Evolutionary conservation across 164 flowering plant species (phyloP), one percentile per base, ranked within the genome.

Genomic region (Tetrastigma voinierianum): DNA sequence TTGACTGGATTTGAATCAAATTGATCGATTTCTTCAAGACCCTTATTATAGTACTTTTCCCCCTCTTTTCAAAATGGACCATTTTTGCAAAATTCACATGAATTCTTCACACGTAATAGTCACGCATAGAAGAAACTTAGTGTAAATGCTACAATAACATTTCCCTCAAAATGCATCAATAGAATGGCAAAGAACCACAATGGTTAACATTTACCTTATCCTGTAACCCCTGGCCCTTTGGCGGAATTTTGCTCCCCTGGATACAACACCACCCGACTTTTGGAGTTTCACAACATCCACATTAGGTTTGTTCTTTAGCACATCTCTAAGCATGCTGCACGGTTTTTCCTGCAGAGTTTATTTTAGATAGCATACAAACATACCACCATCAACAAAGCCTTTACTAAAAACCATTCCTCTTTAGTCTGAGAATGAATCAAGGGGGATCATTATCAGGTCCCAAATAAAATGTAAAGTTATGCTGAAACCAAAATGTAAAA

Each of bases 221-320:
- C 86, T 85, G 71, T 62, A 71, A 73, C 84, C 80, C 70, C 97
- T 84, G 69, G 90, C 51, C 51, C 77, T 81, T 89, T 66, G 89
- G 91, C 97, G 91, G 59, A 80, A 73, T 74, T 87, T 89, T 46
- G 84, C 71, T 70, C 82, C 89, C 74, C 99, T 81, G 54, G 96
- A 85, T 9, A 90, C 99, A 62, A 92, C 97, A 58, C 97, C 97
- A 64, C 99, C 99, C 44, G 97, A 95, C 74, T 80, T 90, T 66
- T 95, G 99, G 77, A 92, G 99, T 76, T 92, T 95, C 67, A 95
- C 99, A 61, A 92, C 93, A 81, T 95, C 99, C 67, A 92, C 89
- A 66, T 85, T 84, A 54, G 92, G 80, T 72, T 90, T 90, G 76
- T 40, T 82, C 79, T 77, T 90, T 40, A 84, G 67, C 13, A 90